Conservation (phyloP, 2,329 filamentous ascomycete species). For the Pseudogymnoascus sp. region DNA sequence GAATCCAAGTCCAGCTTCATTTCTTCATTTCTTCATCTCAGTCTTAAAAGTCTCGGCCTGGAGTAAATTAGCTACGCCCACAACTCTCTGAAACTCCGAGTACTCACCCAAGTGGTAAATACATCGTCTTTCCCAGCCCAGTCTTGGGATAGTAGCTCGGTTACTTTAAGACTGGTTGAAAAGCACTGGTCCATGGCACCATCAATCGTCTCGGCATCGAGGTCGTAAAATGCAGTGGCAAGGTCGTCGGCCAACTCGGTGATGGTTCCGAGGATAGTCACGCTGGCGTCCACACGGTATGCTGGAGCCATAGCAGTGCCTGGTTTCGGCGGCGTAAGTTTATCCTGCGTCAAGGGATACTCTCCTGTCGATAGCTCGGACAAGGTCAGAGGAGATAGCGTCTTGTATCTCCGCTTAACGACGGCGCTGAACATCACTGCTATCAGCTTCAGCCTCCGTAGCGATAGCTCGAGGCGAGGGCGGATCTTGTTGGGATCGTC, state of each 20-base stretch:
- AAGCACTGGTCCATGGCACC: conserved; percentile 51
- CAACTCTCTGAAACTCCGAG: neutral
- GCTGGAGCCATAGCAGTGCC: conserved; percentile 13
- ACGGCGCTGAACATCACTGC: conserved; percentile 62
- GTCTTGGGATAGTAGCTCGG: conserved; percentile 46
- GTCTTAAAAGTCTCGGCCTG: conserved; percentile 40
- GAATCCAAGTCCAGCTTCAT: neutral
- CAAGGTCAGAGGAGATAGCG: conserved; percentile 39
- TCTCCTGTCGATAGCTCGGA: conserved; percentile 29
- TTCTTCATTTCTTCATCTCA: conserved; percentile 46
- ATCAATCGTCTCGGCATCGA: conserved; percentile 53
- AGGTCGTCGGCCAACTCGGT: conserved; percentile 64
- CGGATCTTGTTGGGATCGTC: conserved; percentile 58
- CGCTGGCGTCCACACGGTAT: conserved; percentile 46
- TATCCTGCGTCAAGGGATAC: neutral
- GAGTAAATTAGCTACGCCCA: neutral
- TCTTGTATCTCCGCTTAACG: conserved; percentile 60
- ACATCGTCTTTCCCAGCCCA: conserved; percentile 65
- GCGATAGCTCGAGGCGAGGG: conserved; percentile 54
- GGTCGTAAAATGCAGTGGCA: conserved; percentile 64
- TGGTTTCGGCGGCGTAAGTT: conserved; percentile 7
- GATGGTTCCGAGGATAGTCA: conserved; percentile 49
- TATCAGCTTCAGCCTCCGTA: conserved; percentile 60
- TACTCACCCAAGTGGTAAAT: conserved; percentile 63
- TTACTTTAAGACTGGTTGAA: conserved; percentile 48